These are phyloP conservation scores for Jimgerdemannia lactiflua DNA, from an alignment of 192 early-diverging fungal species.

Conservation along the genomic window DNA sequence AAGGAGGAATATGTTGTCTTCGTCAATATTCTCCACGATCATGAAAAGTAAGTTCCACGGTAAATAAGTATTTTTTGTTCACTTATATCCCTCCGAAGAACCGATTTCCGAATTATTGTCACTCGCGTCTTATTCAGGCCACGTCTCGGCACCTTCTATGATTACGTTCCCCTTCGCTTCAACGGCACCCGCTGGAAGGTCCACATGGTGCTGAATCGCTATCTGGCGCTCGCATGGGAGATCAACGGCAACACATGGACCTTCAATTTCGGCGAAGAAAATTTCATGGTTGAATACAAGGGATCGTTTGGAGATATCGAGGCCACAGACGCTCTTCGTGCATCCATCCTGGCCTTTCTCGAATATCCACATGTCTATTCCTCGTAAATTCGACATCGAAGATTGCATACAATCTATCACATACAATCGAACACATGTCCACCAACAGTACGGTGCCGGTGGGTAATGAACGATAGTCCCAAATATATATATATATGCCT, in stretches of 20 bases:
- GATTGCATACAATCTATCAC: too few relatives aligned
- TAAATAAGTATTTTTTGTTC: background rate
- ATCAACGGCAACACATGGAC: background rate
- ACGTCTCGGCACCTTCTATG: background rate
- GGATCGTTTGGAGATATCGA: background rate
- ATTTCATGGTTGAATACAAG: background rate
- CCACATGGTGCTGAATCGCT: background rate
- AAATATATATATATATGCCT: too few relatives aligned
- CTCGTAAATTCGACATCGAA: background rate
- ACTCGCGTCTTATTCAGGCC: background rate
- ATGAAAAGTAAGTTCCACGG: background rate
- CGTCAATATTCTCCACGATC: background rate
- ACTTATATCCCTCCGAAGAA: too few relatives aligned
- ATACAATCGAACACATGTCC: too few relatives aligned
- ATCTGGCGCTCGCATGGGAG: background rate
- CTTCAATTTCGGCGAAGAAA: background rate
- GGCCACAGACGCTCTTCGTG: background rate
- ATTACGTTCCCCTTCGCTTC: background rate
- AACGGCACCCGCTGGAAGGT: background rate
- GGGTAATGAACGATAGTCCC: too few relatives aligned
- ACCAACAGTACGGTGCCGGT: too few relatives aligned
- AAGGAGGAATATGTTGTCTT: background rate
- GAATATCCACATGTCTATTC: background rate
- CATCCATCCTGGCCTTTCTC: background rate
- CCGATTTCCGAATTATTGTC: too few relatives aligned